Conservation (phyloP, 2,329 filamentous ascomycete species). For the Trichoderma oligosporum region DNA sequence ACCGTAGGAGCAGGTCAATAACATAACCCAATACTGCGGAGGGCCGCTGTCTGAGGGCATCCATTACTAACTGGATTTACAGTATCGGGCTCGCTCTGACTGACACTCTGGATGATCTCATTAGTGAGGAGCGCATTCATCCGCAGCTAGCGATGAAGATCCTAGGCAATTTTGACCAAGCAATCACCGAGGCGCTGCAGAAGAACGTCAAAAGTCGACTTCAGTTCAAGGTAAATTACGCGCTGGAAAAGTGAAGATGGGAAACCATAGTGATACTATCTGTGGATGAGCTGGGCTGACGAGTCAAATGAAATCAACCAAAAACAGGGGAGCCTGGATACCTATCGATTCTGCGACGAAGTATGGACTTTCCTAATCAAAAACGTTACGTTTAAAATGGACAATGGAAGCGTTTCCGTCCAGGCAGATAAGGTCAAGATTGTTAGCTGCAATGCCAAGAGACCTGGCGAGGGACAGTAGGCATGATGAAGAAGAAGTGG, state of each 20-base stretch:
- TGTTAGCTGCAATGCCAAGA: conserved; percentile 93
- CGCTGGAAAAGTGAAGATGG: background rate
- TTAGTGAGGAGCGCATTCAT: conserved; percentile 91
- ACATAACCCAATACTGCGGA: conserved; percentile 35
- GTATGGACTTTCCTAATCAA: conserved; percentile 99
- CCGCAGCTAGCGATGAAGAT: conserved; percentile 99
- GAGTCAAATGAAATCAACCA: background rate
- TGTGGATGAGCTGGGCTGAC: background rate
- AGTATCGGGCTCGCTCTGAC: conserved; percentile 92
- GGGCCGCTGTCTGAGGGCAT: background rate
- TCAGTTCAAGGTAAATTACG: conserved; percentile 77
- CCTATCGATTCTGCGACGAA: conserved; percentile 98
- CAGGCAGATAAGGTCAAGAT: conserved; percentile 95
- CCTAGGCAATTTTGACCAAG: conserved; percentile 88
- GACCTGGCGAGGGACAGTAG: conserved; percentile 40
- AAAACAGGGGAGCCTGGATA: conserved; percentile 89
- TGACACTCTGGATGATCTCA: conserved; percentile 94
- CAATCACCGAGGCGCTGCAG: conserved; percentile 84
- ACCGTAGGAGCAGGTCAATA: conserved; percentile 86
- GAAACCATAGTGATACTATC: background rate
- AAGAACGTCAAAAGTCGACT: conserved; percentile 89
- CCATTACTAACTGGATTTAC: conserved; percentile 23
- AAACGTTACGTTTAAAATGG: conserved; percentile 98
- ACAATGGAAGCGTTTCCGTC: conserved; percentile 68
- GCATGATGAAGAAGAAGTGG: too few relatives aligned